A percentile compares a stretch with the other conserved stretches of the same genome.
Evolutionary conservation across 2,329 filamentous ascomycete genomes (phyloP).

Genomic region (Dichotomopilus funicola): DNA sequence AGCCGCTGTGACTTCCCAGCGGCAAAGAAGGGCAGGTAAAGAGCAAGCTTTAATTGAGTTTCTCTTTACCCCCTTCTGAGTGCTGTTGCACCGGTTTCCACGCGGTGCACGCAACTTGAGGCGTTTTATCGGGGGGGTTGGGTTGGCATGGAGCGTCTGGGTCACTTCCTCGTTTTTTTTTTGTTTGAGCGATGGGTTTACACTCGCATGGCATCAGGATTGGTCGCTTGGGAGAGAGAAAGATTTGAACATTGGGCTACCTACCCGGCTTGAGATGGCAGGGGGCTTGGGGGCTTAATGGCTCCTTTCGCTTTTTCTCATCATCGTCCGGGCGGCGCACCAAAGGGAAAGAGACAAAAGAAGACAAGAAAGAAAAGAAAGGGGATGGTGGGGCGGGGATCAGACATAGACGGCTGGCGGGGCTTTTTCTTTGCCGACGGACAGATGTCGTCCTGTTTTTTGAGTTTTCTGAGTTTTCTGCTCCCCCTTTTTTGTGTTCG

Average conservation of each 20-base stretch:
- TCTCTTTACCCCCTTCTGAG: not conserved
- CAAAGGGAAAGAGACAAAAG: too few relatives aligned
- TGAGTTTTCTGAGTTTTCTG: too few relatives aligned
- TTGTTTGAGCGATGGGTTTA: not conserved
- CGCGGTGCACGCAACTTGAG: not conserved
- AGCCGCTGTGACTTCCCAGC: not conserved
- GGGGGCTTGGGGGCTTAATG: too few relatives aligned
- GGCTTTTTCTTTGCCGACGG: not conserved
- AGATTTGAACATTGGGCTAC: too few relatives aligned
- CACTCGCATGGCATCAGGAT: not conserved
- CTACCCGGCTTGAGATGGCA: too few relatives aligned
- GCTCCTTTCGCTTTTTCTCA: too few relatives aligned
- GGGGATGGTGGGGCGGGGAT: not conserved
- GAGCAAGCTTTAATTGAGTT: slow-evolving; percentile 6
- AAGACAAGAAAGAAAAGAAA: too few relatives aligned
- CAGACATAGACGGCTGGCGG: not conserved
- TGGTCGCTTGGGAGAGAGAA: not conserved
- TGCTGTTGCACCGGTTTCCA: not conserved
- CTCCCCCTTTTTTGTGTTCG: too few relatives aligned
- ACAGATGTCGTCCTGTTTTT: too few relatives aligned
- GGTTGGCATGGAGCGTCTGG: not conserved
- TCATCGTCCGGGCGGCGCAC: too few relatives aligned
- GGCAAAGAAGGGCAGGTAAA: not conserved
- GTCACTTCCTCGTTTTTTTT: not conserved
- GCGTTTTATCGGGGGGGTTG: not conserved